A percentile compares a stretch with the other conserved stretches of the same genome.
Evolutionary conservation across 2,329 filamentous ascomycete species (phyloP).

Genomic region (Aspergillus quadricinctus): DNA sequence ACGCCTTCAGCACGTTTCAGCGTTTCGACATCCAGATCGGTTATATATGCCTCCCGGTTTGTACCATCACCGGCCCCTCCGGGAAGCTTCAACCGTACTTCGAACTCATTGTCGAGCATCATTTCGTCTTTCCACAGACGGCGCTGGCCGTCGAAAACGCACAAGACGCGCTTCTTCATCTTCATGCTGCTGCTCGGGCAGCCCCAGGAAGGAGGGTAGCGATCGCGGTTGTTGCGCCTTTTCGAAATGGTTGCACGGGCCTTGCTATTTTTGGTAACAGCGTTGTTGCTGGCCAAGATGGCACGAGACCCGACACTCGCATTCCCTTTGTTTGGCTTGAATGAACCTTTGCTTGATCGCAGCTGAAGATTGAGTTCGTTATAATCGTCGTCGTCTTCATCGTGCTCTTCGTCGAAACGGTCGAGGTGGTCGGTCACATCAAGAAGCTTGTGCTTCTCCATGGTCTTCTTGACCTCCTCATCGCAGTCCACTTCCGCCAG

Average conservation of each 20-base stretch:
- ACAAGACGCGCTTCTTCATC: slow-evolving; percentile 95
- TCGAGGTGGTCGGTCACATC: slow-evolving; percentile 48
- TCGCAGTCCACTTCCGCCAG: slow-evolving; percentile 58
- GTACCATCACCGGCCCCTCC: slow-evolving; percentile 77
- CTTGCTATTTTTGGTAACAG: slow-evolving; percentile 60
- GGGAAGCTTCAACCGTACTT: slow-evolving; percentile 78
- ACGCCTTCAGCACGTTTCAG: slow-evolving; percentile 83
- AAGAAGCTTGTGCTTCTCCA: slow-evolving; percentile 55
- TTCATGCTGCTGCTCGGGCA: slow-evolving; percentile 91
- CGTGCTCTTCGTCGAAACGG: slow-evolving; percentile 47
- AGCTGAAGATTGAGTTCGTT: slow-evolving; percentile 44
- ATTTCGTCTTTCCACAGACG: slow-evolving; percentile 97
- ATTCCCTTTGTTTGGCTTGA: slow-evolving; percentile 51
- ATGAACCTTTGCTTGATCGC: slow-evolving; percentile 45
- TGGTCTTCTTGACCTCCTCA: slow-evolving; percentile 52
- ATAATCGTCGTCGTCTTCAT: slow-evolving; percentile 54
- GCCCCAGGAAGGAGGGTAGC: slow-evolving; percentile 92
- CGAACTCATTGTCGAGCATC: slow-evolving; percentile 94
- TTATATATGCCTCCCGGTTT: slow-evolving; percentile 77
- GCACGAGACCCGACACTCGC: slow-evolving; percentile 47
- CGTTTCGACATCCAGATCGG: slow-evolving; percentile 88
- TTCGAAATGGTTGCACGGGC: slow-evolving; percentile 57
- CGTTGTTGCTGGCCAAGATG: slow-evolving; percentile 46
- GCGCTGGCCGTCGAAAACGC: slow-evolving; percentile 82
- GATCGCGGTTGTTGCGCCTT: slow-evolving; percentile 84